Percentiles rank a stretch among this genome's conserved stretches.
phyloP scores from a whole-genome alignment of 2,329 filamentous ascomycete genomes.

The Verticillium albo-atrum region DNA sequence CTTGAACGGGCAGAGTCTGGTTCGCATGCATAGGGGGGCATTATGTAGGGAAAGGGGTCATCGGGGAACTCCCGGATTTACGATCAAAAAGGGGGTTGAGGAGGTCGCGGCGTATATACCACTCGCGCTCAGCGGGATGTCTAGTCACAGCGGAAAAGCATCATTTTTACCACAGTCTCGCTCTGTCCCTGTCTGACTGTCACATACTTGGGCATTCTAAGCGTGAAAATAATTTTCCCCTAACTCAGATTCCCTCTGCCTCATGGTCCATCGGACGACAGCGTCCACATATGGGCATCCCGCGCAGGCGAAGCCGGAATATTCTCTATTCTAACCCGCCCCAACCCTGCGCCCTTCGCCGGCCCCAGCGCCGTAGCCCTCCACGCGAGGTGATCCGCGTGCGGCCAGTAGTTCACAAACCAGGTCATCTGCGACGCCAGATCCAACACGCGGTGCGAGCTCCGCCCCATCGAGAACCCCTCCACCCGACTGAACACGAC shows the following conservation, averaged over 20 bases:
- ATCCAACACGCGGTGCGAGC: neutral
- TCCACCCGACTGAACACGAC: neutral
- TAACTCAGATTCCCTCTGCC: no score
- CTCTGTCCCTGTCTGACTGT: no score
- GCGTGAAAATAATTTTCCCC: no score
- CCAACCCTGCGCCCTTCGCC: neutral
- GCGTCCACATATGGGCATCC: no score
- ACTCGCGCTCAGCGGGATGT: neutral
- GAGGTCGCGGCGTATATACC: neutral
- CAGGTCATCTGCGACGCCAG: neutral
- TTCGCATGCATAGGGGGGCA: no score
- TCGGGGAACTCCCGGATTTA: neutral
- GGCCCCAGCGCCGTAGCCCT: neutral
- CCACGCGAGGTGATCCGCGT: neutral
- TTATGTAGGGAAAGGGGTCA: neutral
- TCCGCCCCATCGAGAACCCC: neutral
- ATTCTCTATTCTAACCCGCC: no score
- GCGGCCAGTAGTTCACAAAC: neutral
- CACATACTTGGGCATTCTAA: no score
- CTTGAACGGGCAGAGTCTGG: neutral
- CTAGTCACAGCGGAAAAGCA: neutral
- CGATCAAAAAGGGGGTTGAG: neutral
- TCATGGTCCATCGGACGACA: no score
- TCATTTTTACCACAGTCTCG: neutral
- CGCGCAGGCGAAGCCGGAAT: no score